Conservation (phyloP, 2,329 filamentous ascomycete species). For the Grosmannia serpens region DNA sequence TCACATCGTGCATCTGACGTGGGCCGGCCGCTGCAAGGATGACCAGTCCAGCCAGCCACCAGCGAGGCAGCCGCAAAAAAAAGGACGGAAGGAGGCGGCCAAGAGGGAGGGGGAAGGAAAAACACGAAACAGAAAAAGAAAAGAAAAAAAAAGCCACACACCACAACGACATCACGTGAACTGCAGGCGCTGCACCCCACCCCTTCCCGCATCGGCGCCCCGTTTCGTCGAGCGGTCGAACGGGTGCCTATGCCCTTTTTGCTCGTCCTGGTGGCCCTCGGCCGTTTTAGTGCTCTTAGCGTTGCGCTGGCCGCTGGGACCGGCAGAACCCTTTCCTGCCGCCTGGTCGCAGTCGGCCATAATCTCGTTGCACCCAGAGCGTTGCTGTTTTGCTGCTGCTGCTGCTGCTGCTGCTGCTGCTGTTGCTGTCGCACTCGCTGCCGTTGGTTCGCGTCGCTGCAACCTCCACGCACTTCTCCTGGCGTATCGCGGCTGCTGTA, state of each 20-base stretch:
- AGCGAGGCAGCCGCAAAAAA: background rate
- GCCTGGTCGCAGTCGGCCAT: background rate
- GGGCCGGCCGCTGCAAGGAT: background rate
- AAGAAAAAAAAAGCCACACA: background rate
- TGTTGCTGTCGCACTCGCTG: too few relatives aligned
- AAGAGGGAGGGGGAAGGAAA: too few relatives aligned
- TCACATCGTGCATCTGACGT: background rate
- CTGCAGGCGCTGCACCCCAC: conserved; percentile 10
- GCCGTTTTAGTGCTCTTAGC: conserved; percentile 5
- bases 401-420: too few relatives aligned
- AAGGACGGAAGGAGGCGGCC: too few relatives aligned
- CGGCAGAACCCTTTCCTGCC: background rate
- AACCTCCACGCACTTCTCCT: too few relatives aligned
- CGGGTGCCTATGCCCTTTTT: conserved; percentile 12
- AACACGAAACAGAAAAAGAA: too few relatives aligned
- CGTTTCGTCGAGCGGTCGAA: conserved; percentile 9
- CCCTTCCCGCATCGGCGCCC: conserved; percentile 9
- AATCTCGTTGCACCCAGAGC: background rate
- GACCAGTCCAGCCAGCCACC: background rate
- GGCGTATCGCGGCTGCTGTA: too few relatives aligned
- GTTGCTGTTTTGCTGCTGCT: too few relatives aligned
- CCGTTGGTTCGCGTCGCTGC: too few relatives aligned
- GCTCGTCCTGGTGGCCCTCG: conserved; percentile 2
- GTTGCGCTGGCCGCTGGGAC: background rate
- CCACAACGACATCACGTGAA: conserved; percentile 10